These are phyloP conservation scores for Auxenochlorella pyrenoidosa DNA, from an alignment of 139 green algal genomes.

Conservation along the genomic window DNA sequence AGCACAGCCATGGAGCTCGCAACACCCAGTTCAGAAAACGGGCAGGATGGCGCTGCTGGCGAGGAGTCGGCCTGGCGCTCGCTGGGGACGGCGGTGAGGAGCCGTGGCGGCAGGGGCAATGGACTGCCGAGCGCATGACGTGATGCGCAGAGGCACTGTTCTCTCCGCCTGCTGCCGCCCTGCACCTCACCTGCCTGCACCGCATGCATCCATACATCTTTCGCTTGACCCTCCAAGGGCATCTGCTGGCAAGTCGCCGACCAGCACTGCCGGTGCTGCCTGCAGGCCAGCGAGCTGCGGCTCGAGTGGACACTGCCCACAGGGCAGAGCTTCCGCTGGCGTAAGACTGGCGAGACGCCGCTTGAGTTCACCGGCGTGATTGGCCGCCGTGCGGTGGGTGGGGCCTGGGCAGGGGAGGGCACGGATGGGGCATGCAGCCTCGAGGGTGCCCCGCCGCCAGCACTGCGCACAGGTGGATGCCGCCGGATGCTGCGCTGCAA, in stretches of 20 bases:
- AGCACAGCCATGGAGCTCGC: neutral
- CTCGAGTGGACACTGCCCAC: slow-evolving; percentile 81
- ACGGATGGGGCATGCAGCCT: neutral
- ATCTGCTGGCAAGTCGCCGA: neutral
- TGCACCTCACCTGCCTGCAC: neutral
- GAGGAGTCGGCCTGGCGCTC: slow-evolving; percentile 46
- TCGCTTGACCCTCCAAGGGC: neutral
- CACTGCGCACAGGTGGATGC: neutral
- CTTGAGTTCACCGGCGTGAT: slow-evolving; percentile 84
- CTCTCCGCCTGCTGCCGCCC: too few species aligned
- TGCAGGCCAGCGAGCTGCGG: slow-evolving; percentile 54
- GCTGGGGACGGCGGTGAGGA: slow-evolving; percentile 49
- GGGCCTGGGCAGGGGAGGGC: too few species aligned
- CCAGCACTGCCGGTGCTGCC: neutral
- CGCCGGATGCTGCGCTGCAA: too few species aligned
- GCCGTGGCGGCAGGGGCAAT: too few species aligned
- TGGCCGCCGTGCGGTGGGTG: slow-evolving; percentile 33
- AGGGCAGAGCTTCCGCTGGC: slow-evolving; percentile 91
- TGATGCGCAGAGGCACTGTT: too few species aligned
- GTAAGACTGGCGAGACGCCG: slow-evolving; percentile 29
- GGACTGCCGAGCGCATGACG: too few species aligned
- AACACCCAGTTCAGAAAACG: neutral
- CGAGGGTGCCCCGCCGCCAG: neutral
- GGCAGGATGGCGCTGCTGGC: neutral
- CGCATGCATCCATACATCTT: neutral